Evolutionary conservation across 257 asterid species (phyloP).

Genomic region (Penstemon eatonii): DNA sequence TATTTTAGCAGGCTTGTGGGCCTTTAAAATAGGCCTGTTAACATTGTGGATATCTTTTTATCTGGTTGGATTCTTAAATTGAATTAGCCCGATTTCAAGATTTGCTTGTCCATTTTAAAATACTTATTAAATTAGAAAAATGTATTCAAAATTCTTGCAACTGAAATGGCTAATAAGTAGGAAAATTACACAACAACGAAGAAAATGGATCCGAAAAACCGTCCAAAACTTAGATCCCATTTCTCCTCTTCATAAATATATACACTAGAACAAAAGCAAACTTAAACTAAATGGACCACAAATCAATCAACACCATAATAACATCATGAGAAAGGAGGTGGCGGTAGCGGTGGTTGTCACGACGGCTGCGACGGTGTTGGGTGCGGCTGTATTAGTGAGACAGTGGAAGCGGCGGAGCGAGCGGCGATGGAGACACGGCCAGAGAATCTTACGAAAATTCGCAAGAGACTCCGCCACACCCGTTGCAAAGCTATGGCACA

Average conservation of each 20-base stretch:
- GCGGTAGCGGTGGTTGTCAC: slow-evolving; percentile 43
- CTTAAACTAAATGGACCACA: not conserved
- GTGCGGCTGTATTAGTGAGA: slow-evolving; percentile 37
- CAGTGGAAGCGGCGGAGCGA: slow-evolving; percentile 49
- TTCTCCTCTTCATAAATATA: slow-evolving; percentile 26
- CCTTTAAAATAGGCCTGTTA: too few relatives aligned
- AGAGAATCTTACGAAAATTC: slow-evolving; percentile 57
- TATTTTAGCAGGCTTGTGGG: too few relatives aligned
- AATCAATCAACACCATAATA: not conserved
- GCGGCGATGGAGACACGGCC: slow-evolving; percentile 50
- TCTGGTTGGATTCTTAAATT: too few relatives aligned
- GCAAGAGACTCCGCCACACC: slow-evolving; percentile 68
- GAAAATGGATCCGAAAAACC: slow-evolving; percentile 24
- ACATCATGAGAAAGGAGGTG: slow-evolving; percentile 51
- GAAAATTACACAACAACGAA: slow-evolving; percentile 9
- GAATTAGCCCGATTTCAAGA: too few relatives aligned
- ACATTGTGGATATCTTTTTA: too few relatives aligned
- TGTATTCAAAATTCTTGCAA: slow-evolving; percentile 6
- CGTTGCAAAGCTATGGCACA: slow-evolving; percentile 53
- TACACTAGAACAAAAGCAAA: too few relatives aligned
- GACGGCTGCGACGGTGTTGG: slow-evolving; percentile 44
- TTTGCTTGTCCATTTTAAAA: too few relatives aligned
- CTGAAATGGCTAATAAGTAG: slow-evolving; percentile 11
- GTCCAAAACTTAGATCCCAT: slow-evolving; percentile 26
- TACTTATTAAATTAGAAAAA: too few relatives aligned